These are phyloP conservation scores for Salicornia ramosissima DNA, from an alignment of 148 eudicot genomes.

Conservation along the genomic window DNA sequence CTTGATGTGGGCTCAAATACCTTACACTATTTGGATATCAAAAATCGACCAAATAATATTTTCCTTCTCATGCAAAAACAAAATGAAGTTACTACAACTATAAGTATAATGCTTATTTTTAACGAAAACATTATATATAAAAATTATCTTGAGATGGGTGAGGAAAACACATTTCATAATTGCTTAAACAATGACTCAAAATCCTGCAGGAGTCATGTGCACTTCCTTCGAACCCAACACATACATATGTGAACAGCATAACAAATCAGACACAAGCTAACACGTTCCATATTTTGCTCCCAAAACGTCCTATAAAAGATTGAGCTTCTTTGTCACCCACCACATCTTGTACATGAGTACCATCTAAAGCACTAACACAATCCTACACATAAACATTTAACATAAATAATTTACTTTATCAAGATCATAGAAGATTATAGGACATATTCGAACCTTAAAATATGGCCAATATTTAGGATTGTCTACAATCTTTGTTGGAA, in stretches of 20 bases:
- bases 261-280: constrained; percentile 1
- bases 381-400: not conserved
- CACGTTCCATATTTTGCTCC: not conserved
- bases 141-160: not conserved
- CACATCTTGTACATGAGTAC: not conserved
- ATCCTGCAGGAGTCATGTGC: not conserved
- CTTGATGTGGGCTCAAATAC: not conserved
- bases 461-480: not conserved
- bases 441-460: not conserved
- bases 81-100: not conserved
- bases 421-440: too few relatives aligned
- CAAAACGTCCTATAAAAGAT: not conserved
- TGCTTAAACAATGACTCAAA: not conserved
- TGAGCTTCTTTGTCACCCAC: not conserved
- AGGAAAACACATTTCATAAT: too few relatives aligned
- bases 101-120: not conserved
- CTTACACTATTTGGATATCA: not conserved
- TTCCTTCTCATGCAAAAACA: not conserved
- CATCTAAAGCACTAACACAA: not conserved
- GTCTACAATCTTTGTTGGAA: not conserved
- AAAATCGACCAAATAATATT: not conserved
- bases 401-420: too few relatives aligned
- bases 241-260: not conserved
- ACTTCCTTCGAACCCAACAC: not conserved
- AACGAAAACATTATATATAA: not conserved